Percentiles rank a stretch among this genome's conserved stretches.
These are phyloP conservation scores for Ormosia emarginata DNA, from an alignment of 306 rosid species.

Conservation along the genomic window DNA sequence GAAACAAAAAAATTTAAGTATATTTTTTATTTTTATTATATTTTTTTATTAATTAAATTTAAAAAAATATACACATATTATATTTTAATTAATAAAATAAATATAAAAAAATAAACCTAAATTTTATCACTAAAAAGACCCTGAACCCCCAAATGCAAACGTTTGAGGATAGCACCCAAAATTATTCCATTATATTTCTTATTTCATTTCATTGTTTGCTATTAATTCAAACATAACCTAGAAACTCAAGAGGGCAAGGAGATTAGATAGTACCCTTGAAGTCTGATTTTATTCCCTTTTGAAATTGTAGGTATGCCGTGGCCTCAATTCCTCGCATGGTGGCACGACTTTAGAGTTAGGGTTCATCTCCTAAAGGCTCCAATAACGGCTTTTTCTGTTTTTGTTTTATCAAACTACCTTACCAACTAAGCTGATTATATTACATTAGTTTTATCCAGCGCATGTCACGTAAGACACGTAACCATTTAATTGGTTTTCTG, in stretches of 20 bases:
- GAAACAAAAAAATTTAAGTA: too few relatives aligned
- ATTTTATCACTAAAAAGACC: too few relatives aligned
- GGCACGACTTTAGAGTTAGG: slow-evolving; percentile 23
- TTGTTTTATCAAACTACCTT: background rate
- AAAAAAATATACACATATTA: too few relatives aligned
- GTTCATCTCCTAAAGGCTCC: background rate
- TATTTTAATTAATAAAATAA: too few relatives aligned
- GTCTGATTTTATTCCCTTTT: slow-evolving; percentile 48
- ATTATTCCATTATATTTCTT: too few relatives aligned
- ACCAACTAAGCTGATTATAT: background rate
- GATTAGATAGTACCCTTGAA: background rate
- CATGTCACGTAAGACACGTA: background rate
- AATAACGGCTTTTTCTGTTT: background rate
- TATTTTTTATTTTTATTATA: too few relatives aligned
- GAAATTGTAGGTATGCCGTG: slow-evolving; percentile 19
- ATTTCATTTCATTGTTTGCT: too few relatives aligned
- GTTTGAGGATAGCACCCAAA: too few relatives aligned
- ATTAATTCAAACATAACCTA: too few relatives aligned
- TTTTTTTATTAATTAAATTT: too few relatives aligned
- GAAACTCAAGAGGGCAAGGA: background rate
- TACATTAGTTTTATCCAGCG: background rate
- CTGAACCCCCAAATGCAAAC: background rate
- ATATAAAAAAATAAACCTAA: too few relatives aligned
- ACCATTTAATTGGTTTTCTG: background rate
- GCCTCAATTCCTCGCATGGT: background rate